Conservation (phyloP, 805 yeast species). For the Kuraishia ogatae region DNA sequence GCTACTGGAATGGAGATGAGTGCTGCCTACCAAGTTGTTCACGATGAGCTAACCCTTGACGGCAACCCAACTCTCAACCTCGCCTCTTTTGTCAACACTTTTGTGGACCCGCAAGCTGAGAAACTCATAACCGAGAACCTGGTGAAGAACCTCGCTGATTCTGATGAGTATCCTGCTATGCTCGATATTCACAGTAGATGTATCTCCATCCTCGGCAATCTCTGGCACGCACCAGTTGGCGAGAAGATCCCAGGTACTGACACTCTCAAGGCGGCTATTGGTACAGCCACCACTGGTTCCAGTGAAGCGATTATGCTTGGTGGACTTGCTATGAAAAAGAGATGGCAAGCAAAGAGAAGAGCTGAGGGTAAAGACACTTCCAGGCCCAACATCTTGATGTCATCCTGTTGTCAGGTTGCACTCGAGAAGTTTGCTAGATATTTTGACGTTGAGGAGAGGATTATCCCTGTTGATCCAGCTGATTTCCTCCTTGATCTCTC, state of each 20-base stretch:
- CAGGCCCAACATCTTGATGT: constrained; percentile 85
- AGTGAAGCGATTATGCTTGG: constrained; percentile 92
- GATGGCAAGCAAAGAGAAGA: constrained; percentile 67
- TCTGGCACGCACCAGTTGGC: constrained; percentile 66
- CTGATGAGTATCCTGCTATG: constrained; percentile 87
- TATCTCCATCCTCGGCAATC: constrained; percentile 64
- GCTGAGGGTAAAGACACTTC: constrained; percentile 49
- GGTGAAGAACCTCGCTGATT: constrained; percentile 84
- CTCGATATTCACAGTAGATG: constrained; percentile 76
- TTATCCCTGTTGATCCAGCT: constrained; percentile 56
- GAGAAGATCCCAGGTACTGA: constrained; percentile 7
- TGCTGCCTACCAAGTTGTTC: constrained; percentile 53
- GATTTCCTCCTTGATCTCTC: constrained; percentile 58
- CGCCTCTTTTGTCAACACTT: constrained; percentile 86
- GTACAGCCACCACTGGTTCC: constrained; percentile 91
- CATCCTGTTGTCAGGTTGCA: constrained; percentile 89
- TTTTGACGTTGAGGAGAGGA: constrained; percentile 82
- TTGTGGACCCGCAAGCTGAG: constrained; percentile 41
- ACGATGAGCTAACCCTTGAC: constrained; percentile 70
- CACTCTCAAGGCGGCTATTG: constrained; percentile 41
- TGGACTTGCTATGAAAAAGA: constrained; percentile 85
- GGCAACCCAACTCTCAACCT: constrained; percentile 78
- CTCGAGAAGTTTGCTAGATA: constrained; percentile 90
- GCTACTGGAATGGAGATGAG: constrained; percentile 41
- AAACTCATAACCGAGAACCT: constrained; percentile 59